Base-by-base conservation (phyloP, 768 basidiomycete genomes). In the Collybiopsis confluens region DNA sequence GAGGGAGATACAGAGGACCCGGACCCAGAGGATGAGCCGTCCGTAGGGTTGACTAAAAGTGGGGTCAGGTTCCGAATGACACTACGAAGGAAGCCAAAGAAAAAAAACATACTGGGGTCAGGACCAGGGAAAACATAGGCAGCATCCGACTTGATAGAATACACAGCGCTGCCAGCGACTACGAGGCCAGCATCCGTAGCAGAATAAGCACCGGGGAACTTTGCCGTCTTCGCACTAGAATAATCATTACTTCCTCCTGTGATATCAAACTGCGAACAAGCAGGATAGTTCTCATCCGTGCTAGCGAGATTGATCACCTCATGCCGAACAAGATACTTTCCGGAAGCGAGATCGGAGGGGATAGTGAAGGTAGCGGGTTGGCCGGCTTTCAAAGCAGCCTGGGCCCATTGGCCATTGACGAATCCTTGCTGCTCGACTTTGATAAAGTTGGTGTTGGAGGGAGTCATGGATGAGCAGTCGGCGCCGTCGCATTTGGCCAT, bases 191-290 rank as follows among this genome's bases (percentile, higher is more conserved):
- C 41, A 33, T 51, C 38, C 20, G 38, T 9, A 36, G 50, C 50
- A 40, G 50, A 40, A 30, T 51, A 51, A 3, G 50, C 50, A n/a
- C 50, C 50, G n/a, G 50, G 50, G 26, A 51, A 51, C 26, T 43
- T 7, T 15, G 50, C 41, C 8, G 38, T 51, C 26, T 51, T 16
- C 2, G 50, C 50, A 23, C 38, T 51, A 13, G 38, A 41, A 28
- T 51, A 51, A n/a, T 23, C 20, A 28, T 51, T 51, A 15, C 26
- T 41, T 38, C 50, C 50, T 23, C 50, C 50, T 4, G 50, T 51
- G 10, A 51, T 43, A 7, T 30, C 38, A 30, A 51, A 51, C 16
- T 43, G 50, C n/a, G 50, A 40, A 36, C 50, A 51, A 51, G 50
- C 23, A 33, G 50, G 50, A n/a, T 27, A 51, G n/a, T 41, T 41